Percentiles rank a stretch among this genome's conserved stretches.
Evolutionary conservation across 2,329 filamentous ascomycete species (phyloP).

Genomic region (Talaromyces islandicus): DNA sequence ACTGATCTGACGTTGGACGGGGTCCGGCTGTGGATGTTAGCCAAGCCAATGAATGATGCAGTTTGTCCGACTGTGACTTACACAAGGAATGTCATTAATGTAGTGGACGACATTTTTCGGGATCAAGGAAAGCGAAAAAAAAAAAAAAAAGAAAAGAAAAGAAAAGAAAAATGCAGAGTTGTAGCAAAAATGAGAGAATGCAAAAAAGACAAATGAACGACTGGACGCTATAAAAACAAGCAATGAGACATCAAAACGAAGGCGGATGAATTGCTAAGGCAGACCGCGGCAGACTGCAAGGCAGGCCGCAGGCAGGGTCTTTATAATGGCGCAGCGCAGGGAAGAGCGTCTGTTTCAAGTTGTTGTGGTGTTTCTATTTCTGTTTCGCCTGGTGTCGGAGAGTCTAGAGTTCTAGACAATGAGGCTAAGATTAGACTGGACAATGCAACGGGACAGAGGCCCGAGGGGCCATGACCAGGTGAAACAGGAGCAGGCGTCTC

Average conservation of each 20-base stretch:
- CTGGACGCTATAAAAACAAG: conserved; percentile 9
- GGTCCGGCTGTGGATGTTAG: conserved; percentile 23
- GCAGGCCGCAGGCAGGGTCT: not conserved
- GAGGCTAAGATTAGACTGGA: not conserved
- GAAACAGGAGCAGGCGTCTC: not conserved
- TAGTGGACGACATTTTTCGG: conserved; percentile 13
- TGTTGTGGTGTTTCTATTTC: conserved; percentile 11
- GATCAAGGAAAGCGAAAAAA: not conserved
- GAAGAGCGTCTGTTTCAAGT: conserved; percentile 9
- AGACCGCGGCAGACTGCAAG: conserved; percentile 2
- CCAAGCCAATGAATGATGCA: not conserved
- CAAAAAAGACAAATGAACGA: conserved; percentile 1
- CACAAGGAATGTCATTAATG: conserved; percentile 15
- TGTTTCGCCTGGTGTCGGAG: not conserved
- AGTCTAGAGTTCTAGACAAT: not conserved
- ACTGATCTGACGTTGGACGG: conserved; percentile 52
- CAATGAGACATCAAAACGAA: conserved; percentile 2
- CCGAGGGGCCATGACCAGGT: not conserved
- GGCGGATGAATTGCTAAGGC: not conserved
- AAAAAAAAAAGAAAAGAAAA: not conserved
- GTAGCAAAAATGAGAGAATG: not conserved
- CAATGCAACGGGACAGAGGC: not conserved
- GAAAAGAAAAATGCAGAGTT: not conserved
- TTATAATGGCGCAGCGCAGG: conserved; percentile 1
- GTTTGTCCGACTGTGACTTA: conserved; percentile 8